Evolutionary conservation across 208 protist genomes (phyloP).

Genomic region (Leishmania martiniquensis): DNA sequence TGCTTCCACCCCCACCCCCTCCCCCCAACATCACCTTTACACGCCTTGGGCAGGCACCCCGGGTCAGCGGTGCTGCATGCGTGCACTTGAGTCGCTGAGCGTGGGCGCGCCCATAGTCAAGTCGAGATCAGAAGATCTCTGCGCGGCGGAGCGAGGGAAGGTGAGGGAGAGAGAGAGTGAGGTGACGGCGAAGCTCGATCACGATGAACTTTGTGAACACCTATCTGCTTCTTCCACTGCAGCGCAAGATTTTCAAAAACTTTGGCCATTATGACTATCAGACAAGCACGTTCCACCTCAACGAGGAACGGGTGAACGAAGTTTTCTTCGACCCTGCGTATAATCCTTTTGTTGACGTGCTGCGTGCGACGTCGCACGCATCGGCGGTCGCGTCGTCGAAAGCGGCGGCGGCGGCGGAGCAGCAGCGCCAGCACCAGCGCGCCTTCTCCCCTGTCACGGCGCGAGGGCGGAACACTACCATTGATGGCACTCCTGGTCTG

Average conservation of each 20-base stretch:
- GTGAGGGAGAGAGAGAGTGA: too few relatives aligned
- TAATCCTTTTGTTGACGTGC: slow-evolving; percentile 33
- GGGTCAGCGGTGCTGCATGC: background rate
- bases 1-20: background rate
- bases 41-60: background rate
- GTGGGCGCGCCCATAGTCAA: background rate
- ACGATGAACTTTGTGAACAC: slow-evolving; percentile 37
- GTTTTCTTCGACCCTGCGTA: slow-evolving; percentile 31
- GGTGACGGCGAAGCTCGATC: background rate
- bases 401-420: slow-evolving; percentile 2
- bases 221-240: slow-evolving; percentile 39
- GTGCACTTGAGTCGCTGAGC: background rate
- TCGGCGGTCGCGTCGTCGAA: slow-evolving; percentile 33
- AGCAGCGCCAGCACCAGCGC: slow-evolving; percentile 4
- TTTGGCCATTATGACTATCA: slow-evolving; percentile 47
- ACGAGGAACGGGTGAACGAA: slow-evolving; percentile 41
- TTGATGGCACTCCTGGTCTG: background rate
- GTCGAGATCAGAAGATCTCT: background rate
- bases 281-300: slow-evolving; percentile 39
- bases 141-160: too few relatives aligned
- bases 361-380: slow-evolving; percentile 31
- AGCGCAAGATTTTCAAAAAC: slow-evolving; percentile 52
- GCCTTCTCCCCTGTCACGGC: background rate
- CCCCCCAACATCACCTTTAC: background rate
- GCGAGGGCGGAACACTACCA: background rate